A percentile compares a stretch with the other conserved stretches of the same genome.
Conservation (phyloP, 179 eudicot genomes). For the Pouteria campechiana region DNA sequence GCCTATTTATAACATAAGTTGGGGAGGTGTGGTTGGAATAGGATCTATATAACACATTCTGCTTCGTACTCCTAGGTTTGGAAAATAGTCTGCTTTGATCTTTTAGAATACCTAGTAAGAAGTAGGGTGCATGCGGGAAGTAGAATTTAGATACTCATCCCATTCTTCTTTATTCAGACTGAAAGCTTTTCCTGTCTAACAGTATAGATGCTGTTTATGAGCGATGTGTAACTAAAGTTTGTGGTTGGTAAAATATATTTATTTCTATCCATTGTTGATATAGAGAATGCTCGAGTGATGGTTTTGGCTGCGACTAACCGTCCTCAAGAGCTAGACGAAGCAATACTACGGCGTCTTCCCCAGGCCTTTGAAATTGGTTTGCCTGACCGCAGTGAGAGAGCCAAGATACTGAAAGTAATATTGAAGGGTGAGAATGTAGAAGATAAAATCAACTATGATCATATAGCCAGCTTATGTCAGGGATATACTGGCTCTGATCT, state of each 20-base stretch:
- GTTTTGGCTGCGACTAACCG: slow-evolving; percentile 15
- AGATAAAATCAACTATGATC: slow-evolving; percentile 4
- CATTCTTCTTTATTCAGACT: not conserved
- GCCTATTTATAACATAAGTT: too few relatives aligned
- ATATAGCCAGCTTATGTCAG: slow-evolving; percentile 7
- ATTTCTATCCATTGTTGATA: not conserved
- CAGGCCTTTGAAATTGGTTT: slow-evolving; percentile 12
- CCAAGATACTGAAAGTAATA: slow-evolving; percentile 8
- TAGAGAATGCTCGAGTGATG: slow-evolving; percentile 13
- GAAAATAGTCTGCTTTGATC: not conserved
- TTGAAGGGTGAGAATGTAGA: slow-evolving; percentile 11
- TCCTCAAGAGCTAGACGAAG: slow-evolving; percentile 10
- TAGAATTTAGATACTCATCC: not conserved
- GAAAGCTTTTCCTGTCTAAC: too few relatives aligned
- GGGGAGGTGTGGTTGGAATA: too few relatives aligned
- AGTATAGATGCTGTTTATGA: too few relatives aligned
- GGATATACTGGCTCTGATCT: slow-evolving; percentile 13
- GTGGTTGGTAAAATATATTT: not conserved
- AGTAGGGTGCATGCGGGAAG: not conserved
- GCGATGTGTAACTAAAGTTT: too few relatives aligned
- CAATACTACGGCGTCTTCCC: slow-evolving; percentile 11
- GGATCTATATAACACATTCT: too few relatives aligned
- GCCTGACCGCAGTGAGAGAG: slow-evolving; percentile 9
- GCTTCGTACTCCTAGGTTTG: too few relatives aligned
- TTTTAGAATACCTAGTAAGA: not conserved